Evolutionary conservation across 352 stramenopile genomes (phyloP).

Genomic region (Globisporangium nagaii): DNA sequence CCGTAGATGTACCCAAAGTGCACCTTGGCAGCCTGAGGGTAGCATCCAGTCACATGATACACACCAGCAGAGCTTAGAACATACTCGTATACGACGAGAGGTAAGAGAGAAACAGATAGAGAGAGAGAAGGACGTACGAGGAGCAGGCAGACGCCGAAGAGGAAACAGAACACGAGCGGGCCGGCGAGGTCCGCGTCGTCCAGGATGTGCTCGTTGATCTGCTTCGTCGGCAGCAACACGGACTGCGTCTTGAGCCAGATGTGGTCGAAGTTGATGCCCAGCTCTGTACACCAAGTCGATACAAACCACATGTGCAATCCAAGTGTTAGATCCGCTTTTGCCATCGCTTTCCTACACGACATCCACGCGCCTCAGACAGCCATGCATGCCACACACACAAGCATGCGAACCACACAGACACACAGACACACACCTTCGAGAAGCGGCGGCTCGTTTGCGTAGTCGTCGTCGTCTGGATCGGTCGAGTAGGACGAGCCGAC

Average conservation of each 20-base stretch:
- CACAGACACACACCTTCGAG: slow-evolving; percentile 77
- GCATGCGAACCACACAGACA: neutral
- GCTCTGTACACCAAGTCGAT: slow-evolving; percentile 45
- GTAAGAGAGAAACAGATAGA: neutral
- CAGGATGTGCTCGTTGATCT: slow-evolving; percentile 87
- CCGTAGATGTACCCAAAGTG: slow-evolving; percentile 99
- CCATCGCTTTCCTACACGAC: neutral
- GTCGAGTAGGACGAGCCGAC: slow-evolving; percentile 8
- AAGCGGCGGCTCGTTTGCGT: slow-evolving; percentile 95
- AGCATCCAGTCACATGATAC: no score
- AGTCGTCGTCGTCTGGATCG: slow-evolving; percentile 75
- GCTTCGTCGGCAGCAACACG: slow-evolving; percentile 91
- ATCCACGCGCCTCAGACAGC: neutral
- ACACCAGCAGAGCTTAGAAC: no score
- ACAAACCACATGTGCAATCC: neutral
- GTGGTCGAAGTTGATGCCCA: slow-evolving; percentile 97
- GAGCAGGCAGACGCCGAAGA: slow-evolving; percentile 93
- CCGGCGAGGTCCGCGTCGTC: slow-evolving; percentile 93
- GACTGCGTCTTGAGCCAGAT: slow-evolving; percentile 96
- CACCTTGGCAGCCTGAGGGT: slow-evolving; percentile 89
- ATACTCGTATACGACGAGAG: neutral
- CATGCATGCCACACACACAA: no score
- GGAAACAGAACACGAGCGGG: slow-evolving; percentile 92
- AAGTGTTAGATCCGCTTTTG: no score
- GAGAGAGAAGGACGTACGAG: slow-evolving; percentile 39